These are phyloP conservation scores for Citrus medica DNA, from an alignment of 345 rosid genomes.

Conservation along the genomic window DNA sequence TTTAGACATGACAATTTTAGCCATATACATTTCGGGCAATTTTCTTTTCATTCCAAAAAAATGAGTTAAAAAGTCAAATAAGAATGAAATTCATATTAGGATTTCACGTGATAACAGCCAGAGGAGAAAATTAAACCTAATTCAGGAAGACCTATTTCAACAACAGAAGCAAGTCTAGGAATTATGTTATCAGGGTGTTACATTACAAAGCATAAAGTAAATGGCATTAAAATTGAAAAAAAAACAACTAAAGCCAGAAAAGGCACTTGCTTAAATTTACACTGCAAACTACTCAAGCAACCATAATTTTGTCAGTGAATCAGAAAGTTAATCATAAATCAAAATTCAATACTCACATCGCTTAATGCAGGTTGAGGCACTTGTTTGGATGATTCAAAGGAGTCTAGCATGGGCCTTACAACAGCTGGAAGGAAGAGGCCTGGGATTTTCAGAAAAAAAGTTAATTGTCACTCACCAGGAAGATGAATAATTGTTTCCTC, in stretches of 20 bases:
- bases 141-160: neutral
- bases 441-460: conserved; percentile 24
- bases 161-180: neutral
- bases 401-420: conserved; percentile 92
- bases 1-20: neutral
- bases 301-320: neutral
- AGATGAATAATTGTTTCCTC: neutral
- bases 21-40: neutral
- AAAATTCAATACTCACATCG: conserved; percentile 53
- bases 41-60: neutral
- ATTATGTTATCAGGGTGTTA: neutral
- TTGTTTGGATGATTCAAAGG: conserved; percentile 77
- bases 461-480: neutral
- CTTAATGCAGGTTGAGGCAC: conserved; percentile 72
- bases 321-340: neutral
- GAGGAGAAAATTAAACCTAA: neutral
- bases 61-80: neutral
- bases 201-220: neutral
- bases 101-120: neutral
- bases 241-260: conserved; percentile 59
- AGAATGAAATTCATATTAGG: neutral
- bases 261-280: conserved; percentile 47
- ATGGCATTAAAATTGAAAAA: neutral
- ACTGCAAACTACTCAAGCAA: neutral
- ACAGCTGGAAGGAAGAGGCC: conserved; percentile 96